phyloP scores from a whole-genome alignment of 805 yeast species.

The Soucietia sequanensis region DNA sequence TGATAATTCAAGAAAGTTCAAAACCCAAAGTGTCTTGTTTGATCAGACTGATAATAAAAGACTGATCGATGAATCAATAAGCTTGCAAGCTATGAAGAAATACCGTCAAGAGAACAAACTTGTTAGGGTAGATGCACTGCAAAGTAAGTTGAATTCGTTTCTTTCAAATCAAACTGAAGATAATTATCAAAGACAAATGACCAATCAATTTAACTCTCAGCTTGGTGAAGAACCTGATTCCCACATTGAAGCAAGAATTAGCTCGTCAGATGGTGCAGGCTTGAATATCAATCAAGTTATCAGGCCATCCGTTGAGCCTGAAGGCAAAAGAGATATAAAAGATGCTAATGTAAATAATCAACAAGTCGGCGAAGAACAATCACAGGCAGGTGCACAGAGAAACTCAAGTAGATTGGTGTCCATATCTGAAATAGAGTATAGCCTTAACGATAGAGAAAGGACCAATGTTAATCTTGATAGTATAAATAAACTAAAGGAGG shows the following conservation, averaged over 20 bases:
- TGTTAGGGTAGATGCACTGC: slow-evolving; percentile 71
- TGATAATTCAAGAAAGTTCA: slow-evolving; percentile 68
- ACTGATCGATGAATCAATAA: neutral
- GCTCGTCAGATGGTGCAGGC: no score
- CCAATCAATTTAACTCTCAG: slow-evolving; percentile 1
- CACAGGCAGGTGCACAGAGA: slow-evolving; percentile 2
- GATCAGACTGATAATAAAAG: neutral
- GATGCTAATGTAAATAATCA: neutral
- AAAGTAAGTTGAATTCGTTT: slow-evolving; percentile 30
- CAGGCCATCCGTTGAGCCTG: neutral
- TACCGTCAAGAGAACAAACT: slow-evolving; percentile 60
- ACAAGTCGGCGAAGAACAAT: slow-evolving; percentile 1
- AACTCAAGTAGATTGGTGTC: neutral
- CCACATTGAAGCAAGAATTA: no score
- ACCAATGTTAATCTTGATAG: slow-evolving; percentile 54
- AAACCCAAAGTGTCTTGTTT: slow-evolving; percentile 56
- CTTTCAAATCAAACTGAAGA: slow-evolving; percentile 3
- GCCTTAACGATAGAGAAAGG: slow-evolving; percentile 14
- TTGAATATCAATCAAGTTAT: no score
- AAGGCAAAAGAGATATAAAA: no score
- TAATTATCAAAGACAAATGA: slow-evolving; percentile 1
- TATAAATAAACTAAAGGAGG: slow-evolving; percentile 52
- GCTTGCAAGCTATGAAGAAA: slow-evolving; percentile 18
- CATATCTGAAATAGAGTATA: neutral
- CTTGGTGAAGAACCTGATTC: no score